Evolutionary conservation across 2,329 filamentous ascomycete genomes (phyloP).

Genomic region (Stylonectria norvegica): DNA sequence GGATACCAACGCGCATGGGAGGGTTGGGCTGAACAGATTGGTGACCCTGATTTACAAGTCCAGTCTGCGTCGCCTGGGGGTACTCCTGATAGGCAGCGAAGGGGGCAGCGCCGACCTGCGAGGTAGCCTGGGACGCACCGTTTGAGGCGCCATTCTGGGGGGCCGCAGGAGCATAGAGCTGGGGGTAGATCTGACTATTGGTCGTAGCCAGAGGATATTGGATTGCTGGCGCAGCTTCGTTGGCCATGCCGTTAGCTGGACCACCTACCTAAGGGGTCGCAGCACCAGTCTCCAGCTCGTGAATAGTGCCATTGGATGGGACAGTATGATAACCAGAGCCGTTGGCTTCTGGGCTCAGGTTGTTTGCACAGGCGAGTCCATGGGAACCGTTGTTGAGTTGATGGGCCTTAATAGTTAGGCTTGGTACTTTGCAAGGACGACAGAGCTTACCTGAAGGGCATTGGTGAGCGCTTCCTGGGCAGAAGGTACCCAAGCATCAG

Average conservation of each 20-base stretch:
- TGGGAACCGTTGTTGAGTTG: background rate
- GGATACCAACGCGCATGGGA: constrained; percentile 5
- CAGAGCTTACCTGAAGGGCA: constrained; percentile 17
- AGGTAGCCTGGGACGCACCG: constrained; percentile 1
- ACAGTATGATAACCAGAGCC: background rate
- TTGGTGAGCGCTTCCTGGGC: constrained; percentile 23
- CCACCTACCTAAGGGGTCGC: constrained; percentile 24
- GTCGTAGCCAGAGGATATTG: background rate
- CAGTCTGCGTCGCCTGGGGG: background rate
- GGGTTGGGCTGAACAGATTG: constrained; percentile 4
- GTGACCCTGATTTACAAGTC: background rate
- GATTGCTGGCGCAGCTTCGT: background rate
- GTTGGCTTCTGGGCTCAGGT: background rate
- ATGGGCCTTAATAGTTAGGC: no score
- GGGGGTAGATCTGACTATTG: no score
- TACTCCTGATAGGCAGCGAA: background rate
- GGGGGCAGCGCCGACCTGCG: no score
- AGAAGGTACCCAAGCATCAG: constrained; percentile 22
- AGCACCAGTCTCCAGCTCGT: constrained; percentile 1
- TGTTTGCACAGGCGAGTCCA: background rate
- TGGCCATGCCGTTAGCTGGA: constrained; percentile 8
- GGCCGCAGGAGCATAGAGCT: background rate
- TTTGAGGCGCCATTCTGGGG: background rate
- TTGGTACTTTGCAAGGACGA: background rate
- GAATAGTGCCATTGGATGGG: constrained; percentile 17